Base-by-base conservation (phyloP, 305 asterid genomes). In the Plantago lanceolata region DNA sequence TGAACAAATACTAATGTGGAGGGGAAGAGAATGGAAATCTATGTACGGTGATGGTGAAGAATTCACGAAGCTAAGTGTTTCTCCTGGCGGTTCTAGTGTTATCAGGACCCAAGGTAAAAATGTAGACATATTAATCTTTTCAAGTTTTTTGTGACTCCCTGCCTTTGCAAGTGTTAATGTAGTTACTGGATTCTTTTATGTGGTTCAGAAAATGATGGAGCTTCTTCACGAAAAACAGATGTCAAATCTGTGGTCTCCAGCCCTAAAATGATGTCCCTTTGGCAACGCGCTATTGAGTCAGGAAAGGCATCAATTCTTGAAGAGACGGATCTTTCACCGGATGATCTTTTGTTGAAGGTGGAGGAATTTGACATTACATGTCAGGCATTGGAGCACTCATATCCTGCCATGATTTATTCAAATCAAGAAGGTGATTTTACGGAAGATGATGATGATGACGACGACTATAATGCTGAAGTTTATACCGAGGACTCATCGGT, bases 1-100 rank as follows among this genome's bases (percentile, higher is more conserved):
- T 40, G 98, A 92, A 68, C 91, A 92, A 61, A 81, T 89, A 75
- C 48, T 92, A 61, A 82, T 89, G 89, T 92, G 98, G 97, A 87
- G 97, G 72, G 98, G 98, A 71, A 76, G 78, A 74, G 88, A 87
- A 37, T 92, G 98, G 98, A 78, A 85, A 72, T 82, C 96, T 7
- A 74, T 77, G 79, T 83, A 79, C 56, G 50, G 53, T 21, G 67
- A 74, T 50, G 84, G 53, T 19, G 67, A 74, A 44, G 84, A 71
- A 56, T 45, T 77, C 65, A 79, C 81, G 2, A 62, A 44, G 72
- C 47, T 51, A 35, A 67, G 67, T 59, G 72, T 68, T 51, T 68
- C 78, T 17, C 63, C 68, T 14, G 59, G 29, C 49, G 66, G 66
- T 45, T 65, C 82, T n/a, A 71, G 61, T 59, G 20, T 37, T 55